Evolutionary conservation across 2,329 filamentous ascomycete species (phyloP).

Genomic region (Neocucurbitaria cava): DNA sequence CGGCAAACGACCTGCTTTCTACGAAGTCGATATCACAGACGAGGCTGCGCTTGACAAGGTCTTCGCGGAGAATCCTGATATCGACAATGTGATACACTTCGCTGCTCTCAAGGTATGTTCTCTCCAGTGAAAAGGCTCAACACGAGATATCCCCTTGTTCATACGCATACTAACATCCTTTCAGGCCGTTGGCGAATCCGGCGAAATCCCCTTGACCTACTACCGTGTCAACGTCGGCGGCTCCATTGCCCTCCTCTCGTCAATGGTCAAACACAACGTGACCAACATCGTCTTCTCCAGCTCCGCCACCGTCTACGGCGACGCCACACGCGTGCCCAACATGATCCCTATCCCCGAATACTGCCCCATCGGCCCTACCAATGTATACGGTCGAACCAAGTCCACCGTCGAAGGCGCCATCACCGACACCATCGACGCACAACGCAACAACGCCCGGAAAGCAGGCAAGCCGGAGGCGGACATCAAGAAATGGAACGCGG

Average conservation of each 20-base stretch:
- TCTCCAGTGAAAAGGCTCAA: background rate
- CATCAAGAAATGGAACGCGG: slow-evolving; percentile 84
- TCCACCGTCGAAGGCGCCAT: slow-evolving; percentile 90
- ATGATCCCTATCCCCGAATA: slow-evolving; percentile 99
- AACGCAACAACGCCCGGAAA: slow-evolving; percentile 84
- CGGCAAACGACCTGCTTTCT: slow-evolving; percentile 85
- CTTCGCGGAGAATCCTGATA: slow-evolving; percentile 86
- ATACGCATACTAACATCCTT: slow-evolving; percentile 12
- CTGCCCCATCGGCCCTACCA: slow-evolving; percentile 95
- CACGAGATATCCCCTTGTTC: background rate
- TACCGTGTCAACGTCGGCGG: slow-evolving; percentile 97
- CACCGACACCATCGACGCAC: slow-evolving; percentile 85
- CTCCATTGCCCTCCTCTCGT: slow-evolving; percentile 82
- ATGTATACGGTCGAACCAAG: slow-evolving; percentile 98
- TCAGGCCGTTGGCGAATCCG: slow-evolving; percentile 93
- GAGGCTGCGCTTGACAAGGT: slow-evolving; percentile 83
- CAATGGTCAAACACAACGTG: slow-evolving; percentile 90
- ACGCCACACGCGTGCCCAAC: slow-evolving; percentile 91
- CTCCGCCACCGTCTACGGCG: slow-evolving; percentile 96
- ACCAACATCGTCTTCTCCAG: slow-evolving; percentile 98
- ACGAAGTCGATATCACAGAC: slow-evolving; percentile 87
- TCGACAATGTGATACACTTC: slow-evolving; percentile 99
- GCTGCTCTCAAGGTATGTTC: slow-evolving; percentile 87
- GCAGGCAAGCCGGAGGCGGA: slow-evolving; percentile 67
- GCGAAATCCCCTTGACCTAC: slow-evolving; percentile 94